Conservation (phyloP, 2,329 filamentous ascomycete genomes). For the Knoxdaviesia capensis region DNA sequence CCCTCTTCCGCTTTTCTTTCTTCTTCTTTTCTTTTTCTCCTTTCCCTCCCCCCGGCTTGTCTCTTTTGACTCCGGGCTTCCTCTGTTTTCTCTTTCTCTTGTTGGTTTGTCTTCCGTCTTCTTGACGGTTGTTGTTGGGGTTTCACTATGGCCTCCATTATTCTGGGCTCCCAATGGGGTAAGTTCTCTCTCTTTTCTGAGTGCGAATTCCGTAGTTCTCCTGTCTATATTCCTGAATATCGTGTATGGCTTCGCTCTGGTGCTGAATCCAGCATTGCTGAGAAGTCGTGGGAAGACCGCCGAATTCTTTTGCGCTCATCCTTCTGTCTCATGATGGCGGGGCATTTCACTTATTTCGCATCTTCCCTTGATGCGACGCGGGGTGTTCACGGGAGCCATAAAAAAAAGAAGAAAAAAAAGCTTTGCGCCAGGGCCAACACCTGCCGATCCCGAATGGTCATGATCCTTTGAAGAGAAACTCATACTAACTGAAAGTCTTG, state of each 20-base stretch:
- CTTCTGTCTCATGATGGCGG: not conserved
- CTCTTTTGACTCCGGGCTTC: conserved; percentile 4
- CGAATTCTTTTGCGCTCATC: not conserved
- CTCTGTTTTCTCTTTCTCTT: conserved; percentile 2
- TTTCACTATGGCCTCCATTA: conserved; percentile 6
- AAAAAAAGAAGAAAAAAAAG: too few species aligned
- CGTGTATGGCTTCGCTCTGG: not conserved
- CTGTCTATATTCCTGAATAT: not conserved
- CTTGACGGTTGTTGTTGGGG: too few species aligned
- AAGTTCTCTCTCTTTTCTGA: conserved; percentile 5
- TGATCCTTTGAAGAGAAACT: too few species aligned
- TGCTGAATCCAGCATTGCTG: too few species aligned
- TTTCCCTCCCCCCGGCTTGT: conserved; percentile 4
- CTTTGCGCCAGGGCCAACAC: too few species aligned
- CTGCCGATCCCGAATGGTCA: too few species aligned
- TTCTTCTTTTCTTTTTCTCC: conserved; percentile 5
- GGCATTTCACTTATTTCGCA: too few species aligned
- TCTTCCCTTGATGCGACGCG: too few species aligned
- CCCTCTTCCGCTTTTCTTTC: not conserved
- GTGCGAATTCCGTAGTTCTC: conserved; percentile 3
- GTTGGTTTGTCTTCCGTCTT: conserved; percentile 3
- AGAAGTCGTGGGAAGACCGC: too few species aligned
- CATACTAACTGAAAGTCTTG: too few species aligned
- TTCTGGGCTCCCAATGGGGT: conserved; percentile 5
- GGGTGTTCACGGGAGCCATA: too few species aligned